A percentile compares a stretch with the other conserved stretches of the same genome.
These are phyloP conservation scores for Moricandia moricandioides DNA, from an alignment of 345 rosid species.

Conservation along the genomic window DNA sequence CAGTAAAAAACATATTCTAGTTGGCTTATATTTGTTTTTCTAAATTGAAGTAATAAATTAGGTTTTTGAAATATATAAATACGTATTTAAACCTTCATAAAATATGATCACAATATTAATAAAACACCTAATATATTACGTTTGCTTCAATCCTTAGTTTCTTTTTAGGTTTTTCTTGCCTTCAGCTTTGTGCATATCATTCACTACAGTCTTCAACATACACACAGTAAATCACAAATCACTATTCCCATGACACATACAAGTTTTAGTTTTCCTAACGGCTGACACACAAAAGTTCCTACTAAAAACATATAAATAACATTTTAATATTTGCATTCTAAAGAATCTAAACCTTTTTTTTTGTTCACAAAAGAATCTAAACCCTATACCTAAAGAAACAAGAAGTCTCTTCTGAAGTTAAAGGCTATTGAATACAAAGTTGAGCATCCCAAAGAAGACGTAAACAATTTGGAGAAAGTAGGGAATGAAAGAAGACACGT, in stretches of 20 bases:
- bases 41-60: neutral
- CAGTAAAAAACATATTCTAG: neutral
- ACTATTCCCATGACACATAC: neutral
- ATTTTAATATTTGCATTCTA: too few relatives aligned
- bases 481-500: conserved; percentile 29
- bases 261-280: neutral
- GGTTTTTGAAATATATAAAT: neutral
- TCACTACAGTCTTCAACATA: neutral
- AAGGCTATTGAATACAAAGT: neutral
- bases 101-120: neutral
- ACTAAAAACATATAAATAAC: neutral
- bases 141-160: neutral
- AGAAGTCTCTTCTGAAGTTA: neutral
- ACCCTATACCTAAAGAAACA: neutral
- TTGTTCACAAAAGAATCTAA: too few relatives aligned
- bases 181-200: too few relatives aligned
- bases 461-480: neutral
- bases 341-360: too few relatives aligned
- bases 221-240: neutral
- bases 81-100: neutral
- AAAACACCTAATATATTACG: neutral
- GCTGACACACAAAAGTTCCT: neutral
- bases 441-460: neutral
- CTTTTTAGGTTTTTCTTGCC: neutral
- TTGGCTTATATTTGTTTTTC: neutral